Percentiles rank a stretch among this genome's conserved stretches.
Evolutionary conservation across 2,329 filamentous ascomycete species (phyloP).

Genomic region (Tolypocladium ophioglossoides): DNA sequence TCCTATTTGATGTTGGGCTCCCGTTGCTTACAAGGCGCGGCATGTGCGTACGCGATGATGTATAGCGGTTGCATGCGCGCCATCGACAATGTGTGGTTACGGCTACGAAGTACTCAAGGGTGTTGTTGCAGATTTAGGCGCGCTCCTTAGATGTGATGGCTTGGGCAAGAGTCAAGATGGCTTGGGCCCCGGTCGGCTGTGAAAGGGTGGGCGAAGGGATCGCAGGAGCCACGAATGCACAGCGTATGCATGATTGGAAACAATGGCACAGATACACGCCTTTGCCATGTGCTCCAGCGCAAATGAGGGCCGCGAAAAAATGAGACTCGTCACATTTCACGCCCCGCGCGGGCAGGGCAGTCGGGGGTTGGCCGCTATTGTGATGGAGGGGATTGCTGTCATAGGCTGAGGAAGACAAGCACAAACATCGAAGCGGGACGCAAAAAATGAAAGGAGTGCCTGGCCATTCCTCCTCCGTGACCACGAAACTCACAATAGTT

Average conservation of each 20-base stretch:
- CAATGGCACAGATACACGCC: neutral
- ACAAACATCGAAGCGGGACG: neutral
- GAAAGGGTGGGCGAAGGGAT: neutral
- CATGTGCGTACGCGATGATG: neutral
- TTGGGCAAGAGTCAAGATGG: neutral
- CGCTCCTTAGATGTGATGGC: neutral
- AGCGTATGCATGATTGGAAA: neutral
- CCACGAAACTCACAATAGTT: neutral
- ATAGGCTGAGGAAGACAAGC: neutral
- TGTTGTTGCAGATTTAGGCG: neutral
- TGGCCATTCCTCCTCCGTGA: neutral
- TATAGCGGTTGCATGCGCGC: neutral
- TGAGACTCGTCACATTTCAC: constrained; percentile 3
- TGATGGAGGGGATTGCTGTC: neutral
- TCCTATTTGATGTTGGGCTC: neutral
- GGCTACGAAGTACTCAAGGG: too few relatives aligned
- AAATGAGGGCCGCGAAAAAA: neutral
- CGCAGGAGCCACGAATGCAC: neutral
- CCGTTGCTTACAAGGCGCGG: neutral
- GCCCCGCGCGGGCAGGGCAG: neutral
- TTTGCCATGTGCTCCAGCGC: neutral
- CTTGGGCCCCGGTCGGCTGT: neutral
- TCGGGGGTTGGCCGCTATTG: neutral
- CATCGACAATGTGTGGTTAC: neutral
- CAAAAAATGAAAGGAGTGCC: neutral